Percentiles rank a stretch among this genome's conserved stretches.
These are phyloP conservation scores for Olyra latifolia DNA, from an alignment of 176 grass and related monocot species.

Conservation along the genomic window DNA sequence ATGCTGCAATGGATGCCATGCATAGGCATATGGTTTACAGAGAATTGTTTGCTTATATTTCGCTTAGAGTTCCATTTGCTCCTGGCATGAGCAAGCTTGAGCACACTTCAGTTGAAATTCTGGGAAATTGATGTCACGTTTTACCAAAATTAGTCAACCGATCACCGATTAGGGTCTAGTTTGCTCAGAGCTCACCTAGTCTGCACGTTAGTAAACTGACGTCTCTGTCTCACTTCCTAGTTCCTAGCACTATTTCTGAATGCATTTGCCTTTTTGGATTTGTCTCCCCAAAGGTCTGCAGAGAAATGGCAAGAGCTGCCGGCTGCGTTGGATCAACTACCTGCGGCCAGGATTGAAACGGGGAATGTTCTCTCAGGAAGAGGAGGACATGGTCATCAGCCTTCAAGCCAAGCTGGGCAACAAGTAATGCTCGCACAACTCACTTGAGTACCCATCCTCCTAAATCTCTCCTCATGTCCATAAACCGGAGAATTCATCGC, in stretches of 20 bases:
- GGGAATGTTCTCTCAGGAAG: constrained; percentile 69
- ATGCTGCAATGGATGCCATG: too few relatives aligned
- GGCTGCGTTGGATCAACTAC: constrained; percentile 93
- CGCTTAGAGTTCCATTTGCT: not conserved
- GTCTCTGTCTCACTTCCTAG: not conserved
- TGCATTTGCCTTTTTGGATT: not conserved
- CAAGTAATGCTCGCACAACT: constrained; percentile 48
- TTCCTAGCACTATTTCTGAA: constrained; percentile 27
- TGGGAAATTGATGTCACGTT: not conserved
- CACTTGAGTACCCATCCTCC: not conserved
- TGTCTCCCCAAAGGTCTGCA: constrained; percentile 52
- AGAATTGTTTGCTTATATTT: not conserved
- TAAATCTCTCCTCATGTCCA: not conserved
- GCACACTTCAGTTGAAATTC: not conserved
- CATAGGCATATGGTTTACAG: not conserved
- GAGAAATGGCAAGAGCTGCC: constrained; percentile 91
- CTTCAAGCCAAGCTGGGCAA: constrained; percentile 83
- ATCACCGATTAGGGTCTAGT: not conserved
- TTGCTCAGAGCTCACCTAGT: not conserved
- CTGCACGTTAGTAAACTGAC: not conserved
- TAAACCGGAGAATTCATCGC: not conserved
- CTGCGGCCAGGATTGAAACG: constrained; percentile 69
- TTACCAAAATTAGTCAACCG: not conserved
- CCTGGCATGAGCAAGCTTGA: not conserved
- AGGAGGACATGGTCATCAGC: constrained; percentile 67